These are phyloP conservation scores for Aspergillus cejpii DNA, from an alignment of 2,329 filamentous ascomycete genomes.

Conservation along the genomic window DNA sequence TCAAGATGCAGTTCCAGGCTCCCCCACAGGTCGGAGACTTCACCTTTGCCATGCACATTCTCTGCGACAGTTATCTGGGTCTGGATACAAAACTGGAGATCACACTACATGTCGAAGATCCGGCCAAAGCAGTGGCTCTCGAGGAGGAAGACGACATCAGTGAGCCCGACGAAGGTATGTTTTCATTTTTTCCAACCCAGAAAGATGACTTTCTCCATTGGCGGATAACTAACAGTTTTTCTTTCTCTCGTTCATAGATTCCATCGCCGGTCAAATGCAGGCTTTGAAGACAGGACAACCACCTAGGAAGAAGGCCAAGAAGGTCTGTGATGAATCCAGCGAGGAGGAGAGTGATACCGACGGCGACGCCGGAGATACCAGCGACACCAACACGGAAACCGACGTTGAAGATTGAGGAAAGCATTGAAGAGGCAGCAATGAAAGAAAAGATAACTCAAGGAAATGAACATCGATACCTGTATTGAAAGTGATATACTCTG, in stretches of 20 bases:
- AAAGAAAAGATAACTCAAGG: conserved; percentile 2
- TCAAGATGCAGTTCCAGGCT: conserved; percentile 95
- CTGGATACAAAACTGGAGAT: conserved; percentile 91
- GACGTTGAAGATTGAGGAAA: conserved; percentile 60
- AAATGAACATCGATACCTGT: conserved; percentile 1
- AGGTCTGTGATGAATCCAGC: conserved; percentile 51
- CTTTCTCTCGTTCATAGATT: conserved; percentile 52
- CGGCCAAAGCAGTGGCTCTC: conserved; percentile 73
- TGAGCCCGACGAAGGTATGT: conserved; percentile 93
- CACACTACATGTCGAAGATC: conserved; percentile 80
- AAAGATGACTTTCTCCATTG: conserved; percentile 4
- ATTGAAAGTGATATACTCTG: not conserved
- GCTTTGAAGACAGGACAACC: conserved; percentile 65
- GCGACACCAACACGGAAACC: conserved; percentile 63
- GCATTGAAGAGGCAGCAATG: not conserved
- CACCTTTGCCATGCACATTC: conserved; percentile 85
- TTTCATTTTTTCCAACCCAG: conserved; percentile 3
- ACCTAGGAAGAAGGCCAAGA: conserved; percentile 54
- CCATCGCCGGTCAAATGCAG: conserved; percentile 83
- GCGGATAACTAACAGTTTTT: conserved; percentile 19
- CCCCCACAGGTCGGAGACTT: conserved; percentile 89
- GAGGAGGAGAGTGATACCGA: conserved; percentile 59
- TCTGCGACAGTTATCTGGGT: conserved; percentile 92
- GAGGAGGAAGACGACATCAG: conserved; percentile 89
- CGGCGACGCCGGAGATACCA: conserved; percentile 54